Evolutionary conservation across 169 alveolate genomes (phyloP).

Genomic region (Babesia divergens): DNA sequence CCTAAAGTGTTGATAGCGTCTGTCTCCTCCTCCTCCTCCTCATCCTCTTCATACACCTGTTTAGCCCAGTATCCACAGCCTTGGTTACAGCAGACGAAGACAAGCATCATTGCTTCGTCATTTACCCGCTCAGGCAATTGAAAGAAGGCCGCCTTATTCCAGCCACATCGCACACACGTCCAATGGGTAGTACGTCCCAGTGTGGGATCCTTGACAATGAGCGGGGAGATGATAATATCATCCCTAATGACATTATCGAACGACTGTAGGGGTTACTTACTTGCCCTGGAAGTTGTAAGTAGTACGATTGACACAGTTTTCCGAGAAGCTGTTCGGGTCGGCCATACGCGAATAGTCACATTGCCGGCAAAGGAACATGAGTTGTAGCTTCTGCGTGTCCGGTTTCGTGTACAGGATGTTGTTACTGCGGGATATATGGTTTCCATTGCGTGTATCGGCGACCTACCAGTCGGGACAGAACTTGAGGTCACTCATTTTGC

Average conservation of each 20-base stretch:
- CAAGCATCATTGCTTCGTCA: slow-evolving; percentile 88
- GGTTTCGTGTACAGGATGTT: slow-evolving; percentile 73
- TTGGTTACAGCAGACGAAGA: slow-evolving; percentile 82
- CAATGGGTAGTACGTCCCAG: slow-evolving; percentile 86
- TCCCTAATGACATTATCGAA: slow-evolving; percentile 64
- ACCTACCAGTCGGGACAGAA: slow-evolving; percentile 69
- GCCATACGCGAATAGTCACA: slow-evolving; percentile 69
- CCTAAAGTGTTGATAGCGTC: background rate
- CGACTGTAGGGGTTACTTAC: slow-evolving; percentile 29
- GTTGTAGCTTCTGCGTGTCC: slow-evolving; percentile 63
- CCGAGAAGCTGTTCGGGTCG: slow-evolving; percentile 63
- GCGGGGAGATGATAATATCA: slow-evolving; percentile 81
- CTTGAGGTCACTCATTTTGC: slow-evolving; percentile 61
- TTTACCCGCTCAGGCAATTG: slow-evolving; percentile 87
- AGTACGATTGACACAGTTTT: slow-evolving; percentile 71
- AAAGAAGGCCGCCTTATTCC: slow-evolving; percentile 82
- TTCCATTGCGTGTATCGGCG: background rate
- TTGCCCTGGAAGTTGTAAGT: slow-evolving; percentile 67
- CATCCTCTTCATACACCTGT: slow-evolving; percentile 63
- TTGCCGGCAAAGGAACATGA: slow-evolving; percentile 71
- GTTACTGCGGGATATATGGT: slow-evolving; percentile 53
- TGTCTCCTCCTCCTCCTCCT: background rate
- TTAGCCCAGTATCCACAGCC: slow-evolving; percentile 76
- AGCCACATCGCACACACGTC: slow-evolving; percentile 82
- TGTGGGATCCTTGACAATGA: slow-evolving; percentile 85